Evolutionary conservation across 495 filamentous ascomycete species (phyloP), one percentile per base, ranked within the genome.

Genomic region (Annulohypoxylon maeteangense): DNA sequence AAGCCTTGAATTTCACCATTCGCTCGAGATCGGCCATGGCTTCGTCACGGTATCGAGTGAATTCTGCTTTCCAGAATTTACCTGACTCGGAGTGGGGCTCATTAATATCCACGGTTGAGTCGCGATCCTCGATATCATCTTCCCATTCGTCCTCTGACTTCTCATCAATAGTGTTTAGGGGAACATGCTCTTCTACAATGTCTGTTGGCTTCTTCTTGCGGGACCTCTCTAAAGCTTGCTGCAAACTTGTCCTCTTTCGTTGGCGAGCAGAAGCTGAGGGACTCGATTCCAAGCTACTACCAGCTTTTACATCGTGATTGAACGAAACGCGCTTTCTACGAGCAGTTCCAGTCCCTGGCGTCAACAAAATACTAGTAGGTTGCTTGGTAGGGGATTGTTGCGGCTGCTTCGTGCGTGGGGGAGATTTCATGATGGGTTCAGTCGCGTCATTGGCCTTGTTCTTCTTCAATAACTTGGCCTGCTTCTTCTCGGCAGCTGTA

Each of bases 311-410:
- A 76, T 90, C 78, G 76, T 89, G 78, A 68, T 89, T 83, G 78
- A 98, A 99, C 0, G 95, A 94, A 18, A 99, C 95, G 4, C 92
- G 95, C 76, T 98, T 98, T 44, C 92, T 88, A 57, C 90, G 87
- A 58, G 90, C 86, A 6, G 90, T 86, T 10, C 86, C 91, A 2
- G 92, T 94, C 0, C 95, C 94, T 1, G 96, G 96, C 0, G 96
- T 98, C 62, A 97, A 81, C 6, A 99, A 87, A 55, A 99, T 99
- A 58, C 84, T 82, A 14, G 78, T 73, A 1, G 82, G 84, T 47
- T 65, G 68, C 55, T 83, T 87, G 40, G 75, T 75, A 2, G 82
- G 81, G 2, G 83, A 82, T 54, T 75, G 78, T n/a, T 29, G 47
- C 12, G 23, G 25, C 66, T 66, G 50, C 25, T 66, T 48, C 2